Evolutionary conservation across 345 rosid species (phyloP).

Genomic region (Boechera retrofracta): DNA sequence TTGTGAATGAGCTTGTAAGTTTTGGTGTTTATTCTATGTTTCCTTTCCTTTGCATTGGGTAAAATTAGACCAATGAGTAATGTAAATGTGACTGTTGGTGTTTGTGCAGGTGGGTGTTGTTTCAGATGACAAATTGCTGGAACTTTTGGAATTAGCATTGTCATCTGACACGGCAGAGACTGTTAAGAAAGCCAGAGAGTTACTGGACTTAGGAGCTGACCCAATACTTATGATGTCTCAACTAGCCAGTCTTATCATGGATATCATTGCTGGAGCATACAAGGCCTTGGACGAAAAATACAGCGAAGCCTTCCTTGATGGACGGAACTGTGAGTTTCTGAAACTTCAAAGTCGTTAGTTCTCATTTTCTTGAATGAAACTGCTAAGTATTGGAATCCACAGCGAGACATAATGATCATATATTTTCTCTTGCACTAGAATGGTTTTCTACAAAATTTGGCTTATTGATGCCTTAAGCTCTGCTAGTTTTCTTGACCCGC

Average conservation of each 20-base stretch:
- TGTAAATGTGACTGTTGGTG: constrained; percentile 33
- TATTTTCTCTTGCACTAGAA: background rate
- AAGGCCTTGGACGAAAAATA: constrained; percentile 53
- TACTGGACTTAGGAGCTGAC: constrained; percentile 81
- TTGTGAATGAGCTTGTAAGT: constrained; percentile 95
- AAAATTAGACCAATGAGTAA: background rate
- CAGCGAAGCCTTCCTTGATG: constrained; percentile 56
- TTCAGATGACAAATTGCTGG: constrained; percentile 87
- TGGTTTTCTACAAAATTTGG: background rate
- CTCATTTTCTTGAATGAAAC: background rate
- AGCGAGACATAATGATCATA: background rate
- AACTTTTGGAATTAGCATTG: constrained; percentile 89
- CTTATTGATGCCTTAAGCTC: constrained; percentile 1
- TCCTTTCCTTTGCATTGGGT: constrained; percentile 19
- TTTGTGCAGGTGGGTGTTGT: constrained; percentile 81
- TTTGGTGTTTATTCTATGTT: constrained; percentile 28
- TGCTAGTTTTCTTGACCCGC: background rate
- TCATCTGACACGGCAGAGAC: constrained; percentile 94
- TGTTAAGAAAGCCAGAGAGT: constrained; percentile 85
- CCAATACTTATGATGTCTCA: constrained; percentile 92
- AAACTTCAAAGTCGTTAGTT: background rate
- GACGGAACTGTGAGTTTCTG: constrained; percentile 71
- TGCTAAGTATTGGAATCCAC: background rate
- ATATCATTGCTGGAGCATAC: constrained; percentile 88
- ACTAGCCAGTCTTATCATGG: constrained; percentile 90